These are phyloP conservation scores for Aspergillus phoenicis DNA, from an alignment of 2,329 filamentous ascomycete genomes.

Conservation along the genomic window DNA sequence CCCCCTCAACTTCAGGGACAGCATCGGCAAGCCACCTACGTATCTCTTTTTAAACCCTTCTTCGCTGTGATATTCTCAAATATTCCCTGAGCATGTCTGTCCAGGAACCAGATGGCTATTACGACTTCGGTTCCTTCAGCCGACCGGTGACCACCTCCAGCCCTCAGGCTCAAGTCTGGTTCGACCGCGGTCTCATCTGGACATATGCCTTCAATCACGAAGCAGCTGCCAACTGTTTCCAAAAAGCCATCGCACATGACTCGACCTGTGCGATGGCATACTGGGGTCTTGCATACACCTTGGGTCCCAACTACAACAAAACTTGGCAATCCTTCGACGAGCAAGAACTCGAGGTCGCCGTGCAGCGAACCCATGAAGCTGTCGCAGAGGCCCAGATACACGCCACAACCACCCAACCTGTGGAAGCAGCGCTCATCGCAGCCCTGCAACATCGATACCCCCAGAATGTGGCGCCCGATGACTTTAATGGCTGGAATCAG, in stretches of 20 bases:
- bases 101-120: constrained; percentile 21
- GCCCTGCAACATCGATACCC: constrained; percentile 67
- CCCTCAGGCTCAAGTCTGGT: constrained; percentile 36
- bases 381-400: constrained; percentile 47
- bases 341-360: constrained; percentile 55
- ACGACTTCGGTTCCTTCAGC: constrained; percentile 37
- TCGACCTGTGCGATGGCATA: constrained; percentile 42
- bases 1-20: no score
- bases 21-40: no score
- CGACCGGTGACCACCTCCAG: constrained; percentile 34
- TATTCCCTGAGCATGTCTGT: constrained; percentile 1
- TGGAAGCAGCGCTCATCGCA: constrained; percentile 65
- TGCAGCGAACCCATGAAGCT: constrained; percentile 53
- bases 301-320: constrained; percentile 80
- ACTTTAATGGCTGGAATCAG: constrained; percentile 59
- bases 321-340: constrained; percentile 72
- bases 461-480: constrained; percentile 49
- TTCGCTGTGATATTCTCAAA: not conserved
- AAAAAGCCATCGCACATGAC: constrained; percentile 39
- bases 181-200: constrained; percentile 39
- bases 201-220: constrained; percentile 45
- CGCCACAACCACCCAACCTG: constrained; percentile 43
- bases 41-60: no score
- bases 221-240: constrained; percentile 42
- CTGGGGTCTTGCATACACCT: constrained; percentile 59